Percentiles rank a stretch among this genome's conserved stretches.
These are phyloP conservation scores for Salix viminalis DNA, from an alignment of 345 rosid species.

Conservation along the genomic window DNA sequence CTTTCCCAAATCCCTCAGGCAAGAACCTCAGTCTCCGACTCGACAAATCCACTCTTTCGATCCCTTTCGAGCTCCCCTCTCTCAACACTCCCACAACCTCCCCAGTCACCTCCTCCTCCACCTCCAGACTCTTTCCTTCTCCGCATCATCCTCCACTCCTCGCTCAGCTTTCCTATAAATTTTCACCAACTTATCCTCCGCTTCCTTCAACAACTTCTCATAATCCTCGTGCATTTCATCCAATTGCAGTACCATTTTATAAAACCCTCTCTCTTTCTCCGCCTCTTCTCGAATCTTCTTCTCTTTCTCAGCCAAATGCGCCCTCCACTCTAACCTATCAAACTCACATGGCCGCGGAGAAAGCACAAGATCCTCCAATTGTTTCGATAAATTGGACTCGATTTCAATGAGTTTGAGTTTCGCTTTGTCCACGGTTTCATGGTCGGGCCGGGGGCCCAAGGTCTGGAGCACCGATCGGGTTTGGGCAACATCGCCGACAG, in stretches of 20 bases:
- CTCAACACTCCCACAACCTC: slow-evolving; percentile 62
- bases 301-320: slow-evolving; percentile 55
- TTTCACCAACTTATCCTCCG: slow-evolving; percentile 62
- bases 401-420: slow-evolving; percentile 52
- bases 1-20: slow-evolving; percentile 77
- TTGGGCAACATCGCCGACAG: slow-evolving; percentile 68
- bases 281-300: slow-evolving; percentile 47
- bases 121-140: slow-evolving; percentile 20
- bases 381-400: slow-evolving; percentile 51
- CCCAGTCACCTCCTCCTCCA: slow-evolving; percentile 33
- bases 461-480: slow-evolving; percentile 76
- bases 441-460: slow-evolving; percentile 90
- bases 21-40: slow-evolving; percentile 47
- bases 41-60: slow-evolving; percentile 73
- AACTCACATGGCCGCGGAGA: slow-evolving; percentile 49
- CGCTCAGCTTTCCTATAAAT: slow-evolving; percentile 59
- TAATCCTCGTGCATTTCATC: slow-evolving; percentile 80
- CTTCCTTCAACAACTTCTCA: slow-evolving; percentile 71
- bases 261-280: slow-evolving; percentile 49
- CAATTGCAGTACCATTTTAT: slow-evolving; percentile 52
- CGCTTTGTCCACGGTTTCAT: slow-evolving; percentile 78
- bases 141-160: slow-evolving; percentile 18
- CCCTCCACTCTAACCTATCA: slow-evolving; percentile 52
- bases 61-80: slow-evolving; percentile 44
- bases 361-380: slow-evolving; percentile 70